phyloP scores from a whole-genome alignment of 2,329 filamentous ascomycete species.

The Phoma herbarum region DNA sequence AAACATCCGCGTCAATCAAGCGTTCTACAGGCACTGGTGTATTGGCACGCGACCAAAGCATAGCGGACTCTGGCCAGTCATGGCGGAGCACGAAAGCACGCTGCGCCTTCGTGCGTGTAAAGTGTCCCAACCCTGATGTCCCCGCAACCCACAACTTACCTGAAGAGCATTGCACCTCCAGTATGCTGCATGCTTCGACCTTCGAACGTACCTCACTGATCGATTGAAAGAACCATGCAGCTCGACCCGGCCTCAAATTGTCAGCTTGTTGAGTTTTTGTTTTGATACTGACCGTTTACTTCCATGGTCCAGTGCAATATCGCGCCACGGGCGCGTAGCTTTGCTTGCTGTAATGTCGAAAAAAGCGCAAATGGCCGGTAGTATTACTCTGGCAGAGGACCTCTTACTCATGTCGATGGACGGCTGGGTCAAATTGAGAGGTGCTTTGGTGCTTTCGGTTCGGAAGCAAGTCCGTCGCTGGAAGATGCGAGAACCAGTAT shows the following conservation, averaged over 20 bases:
- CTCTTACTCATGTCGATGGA: neutral
- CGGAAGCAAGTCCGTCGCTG: neutral
- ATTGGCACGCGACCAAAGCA: conserved; percentile 44
- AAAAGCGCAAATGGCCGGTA: neutral
- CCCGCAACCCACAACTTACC: conserved; percentile 35
- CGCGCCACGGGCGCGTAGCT: neutral
- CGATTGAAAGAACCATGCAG: neutral
- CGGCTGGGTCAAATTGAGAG: no score
- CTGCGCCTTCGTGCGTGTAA: conserved; percentile 50
- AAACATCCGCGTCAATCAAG: conserved; percentile 13
- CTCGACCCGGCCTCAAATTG: neutral
- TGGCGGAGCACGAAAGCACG: conserved; percentile 38
- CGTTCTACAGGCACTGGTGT: conserved; percentile 37
- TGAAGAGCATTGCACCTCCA: neutral
- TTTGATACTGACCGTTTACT: neutral
- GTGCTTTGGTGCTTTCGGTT: neutral
- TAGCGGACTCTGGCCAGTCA: conserved; percentile 36
- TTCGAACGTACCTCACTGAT: neutral
- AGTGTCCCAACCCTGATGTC: conserved; percentile 33
- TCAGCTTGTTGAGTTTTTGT: neutral
- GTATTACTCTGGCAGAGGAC: neutral
- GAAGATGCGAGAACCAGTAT: neutral
- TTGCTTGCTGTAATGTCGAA: neutral
- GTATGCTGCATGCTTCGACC: neutral
- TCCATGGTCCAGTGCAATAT: neutral